These are phyloP conservation scores for Apiotrichum porosum DNA, from an alignment of 1,284 basidiomycete genomes.

Conservation along the genomic window DNA sequence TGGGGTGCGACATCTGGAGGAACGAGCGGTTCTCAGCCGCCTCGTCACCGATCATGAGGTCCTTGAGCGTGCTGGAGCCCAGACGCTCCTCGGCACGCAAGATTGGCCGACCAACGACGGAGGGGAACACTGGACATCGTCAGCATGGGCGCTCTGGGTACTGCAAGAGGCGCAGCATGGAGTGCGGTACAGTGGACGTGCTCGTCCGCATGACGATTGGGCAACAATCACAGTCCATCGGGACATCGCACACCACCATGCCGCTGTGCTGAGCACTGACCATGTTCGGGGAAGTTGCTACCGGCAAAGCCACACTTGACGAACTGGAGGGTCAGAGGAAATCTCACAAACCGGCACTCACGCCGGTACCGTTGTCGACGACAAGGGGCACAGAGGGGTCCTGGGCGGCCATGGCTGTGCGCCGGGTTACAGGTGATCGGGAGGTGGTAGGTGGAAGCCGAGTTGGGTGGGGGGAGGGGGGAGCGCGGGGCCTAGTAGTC, in stretches of 20 bases:
- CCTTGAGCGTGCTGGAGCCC: slow-evolving; percentile 75
- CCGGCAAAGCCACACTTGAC: slow-evolving; percentile 98
- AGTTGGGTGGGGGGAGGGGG: neutral
- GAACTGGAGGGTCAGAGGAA: slow-evolving; percentile 57
- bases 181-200: no score
- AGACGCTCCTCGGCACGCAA: slow-evolving; percentile 94
- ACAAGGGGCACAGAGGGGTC: slow-evolving; percentile 62
- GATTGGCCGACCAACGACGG: slow-evolving; percentile 93
- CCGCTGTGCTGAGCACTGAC: slow-evolving; percentile 50
- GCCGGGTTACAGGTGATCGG: no score
- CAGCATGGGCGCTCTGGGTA: no score
- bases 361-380: slow-evolving; percentile 96
- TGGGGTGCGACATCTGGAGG: slow-evolving; percentile 93
- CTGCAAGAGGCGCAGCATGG: no score
- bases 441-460: neutral
- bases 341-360: no score
- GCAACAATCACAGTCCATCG: neutral
- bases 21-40: slow-evolving; percentile 91
- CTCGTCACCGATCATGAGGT: slow-evolving; percentile 97
- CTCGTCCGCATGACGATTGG: no score
- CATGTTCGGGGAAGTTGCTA: slow-evolving; percentile 97
- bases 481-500: no score
- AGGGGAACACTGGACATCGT: slow-evolving; percentile 75
- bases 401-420: slow-evolving; percentile 19
- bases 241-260: neutral